Evolutionary conservation across 208 protist species (phyloP), one percentile per base, ranked within the genome.

Genomic region (Endotrypanum monterogeii): DNA sequence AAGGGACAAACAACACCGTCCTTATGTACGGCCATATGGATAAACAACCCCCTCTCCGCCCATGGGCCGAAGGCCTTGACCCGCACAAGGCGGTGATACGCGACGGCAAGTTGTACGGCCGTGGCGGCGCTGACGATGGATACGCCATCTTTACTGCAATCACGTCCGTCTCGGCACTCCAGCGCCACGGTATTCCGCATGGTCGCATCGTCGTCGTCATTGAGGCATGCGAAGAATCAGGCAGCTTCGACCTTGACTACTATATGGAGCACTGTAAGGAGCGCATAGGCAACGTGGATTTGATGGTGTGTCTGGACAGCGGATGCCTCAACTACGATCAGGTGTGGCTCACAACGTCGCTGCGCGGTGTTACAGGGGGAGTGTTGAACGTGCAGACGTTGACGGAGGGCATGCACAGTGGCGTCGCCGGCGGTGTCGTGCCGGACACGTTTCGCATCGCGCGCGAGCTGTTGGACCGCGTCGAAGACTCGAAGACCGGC

Each of bases 11-110:
- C 30, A 84, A 89, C 61, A 94, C 90, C 44, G 83, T 98, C 39
- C 83, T 99, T 14, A 91, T 99, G 76, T 99, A 99, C 83, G 98
- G 98, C 37, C 98, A 99, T 79, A 94, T 99, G 89, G 98, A 99
- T 75, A 99, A 99, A 85, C 97, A 99, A 90, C 98, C 98, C 28
- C 98, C 98, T 37, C 77, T 98, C 55, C 87, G 76, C n/a, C 85
- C 85, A 54, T 99, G 98, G 98, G 84, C 35, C 25, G 94, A 96
- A 58, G 98, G 95, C 32, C 86, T 98, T 23, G 89, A 90, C 67
- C 93, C 95, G 0, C 90, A 96, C 72, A 95, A 86, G 71, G 89
- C 94, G 1, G 93, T 97, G 6, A 71, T 97, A 32, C 82, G 86
- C 39, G 90, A 95, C 44, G 90, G 83, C 28, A 98, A 98, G 78